phyloP scores from a whole-genome alignment of 129 eudicot genomes.

The Daucus carota region DNA sequence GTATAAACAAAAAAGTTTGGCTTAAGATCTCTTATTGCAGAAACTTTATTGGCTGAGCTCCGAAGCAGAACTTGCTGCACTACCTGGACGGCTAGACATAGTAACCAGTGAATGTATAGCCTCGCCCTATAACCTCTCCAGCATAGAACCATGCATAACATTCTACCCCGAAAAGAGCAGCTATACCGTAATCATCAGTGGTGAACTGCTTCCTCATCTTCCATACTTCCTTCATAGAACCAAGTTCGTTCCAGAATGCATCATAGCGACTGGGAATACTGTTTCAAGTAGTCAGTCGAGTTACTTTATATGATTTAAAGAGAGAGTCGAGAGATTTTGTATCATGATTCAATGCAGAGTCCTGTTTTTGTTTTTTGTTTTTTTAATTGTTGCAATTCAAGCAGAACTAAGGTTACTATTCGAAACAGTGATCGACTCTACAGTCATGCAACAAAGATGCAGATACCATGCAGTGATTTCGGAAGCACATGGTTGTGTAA shows the following conservation, averaged over 20 bases:
- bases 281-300: not conserved
- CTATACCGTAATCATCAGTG: conserved; percentile 47
- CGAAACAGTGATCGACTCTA: not conserved
- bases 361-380: not conserved
- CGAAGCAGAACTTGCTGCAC: not conserved
- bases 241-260: conserved; percentile 26
- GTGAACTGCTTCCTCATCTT: conserved; percentile 35
- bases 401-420: not conserved
- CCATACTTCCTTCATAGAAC: conserved; percentile 24
- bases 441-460: not conserved
- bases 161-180: conserved; percentile 55
- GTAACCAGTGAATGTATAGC: conserved; percentile 48
- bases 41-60: not conserved
- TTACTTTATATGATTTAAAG: not conserved
- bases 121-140: conserved; percentile 57
- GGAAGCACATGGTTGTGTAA: not conserved
- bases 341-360: not conserved
- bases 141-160: conserved; percentile 55
- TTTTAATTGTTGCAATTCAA: not conserved
- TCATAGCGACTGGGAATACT: conserved; percentile 28
- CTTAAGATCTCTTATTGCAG: not conserved
- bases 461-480: not conserved
- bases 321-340: not conserved
- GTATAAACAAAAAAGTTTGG: not conserved
- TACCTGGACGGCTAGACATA: conserved; percentile 32